Evolutionary conservation across 495 filamentous ascomycete genomes (phyloP).

Genomic region (Annulohypoxylon bovei): DNA sequence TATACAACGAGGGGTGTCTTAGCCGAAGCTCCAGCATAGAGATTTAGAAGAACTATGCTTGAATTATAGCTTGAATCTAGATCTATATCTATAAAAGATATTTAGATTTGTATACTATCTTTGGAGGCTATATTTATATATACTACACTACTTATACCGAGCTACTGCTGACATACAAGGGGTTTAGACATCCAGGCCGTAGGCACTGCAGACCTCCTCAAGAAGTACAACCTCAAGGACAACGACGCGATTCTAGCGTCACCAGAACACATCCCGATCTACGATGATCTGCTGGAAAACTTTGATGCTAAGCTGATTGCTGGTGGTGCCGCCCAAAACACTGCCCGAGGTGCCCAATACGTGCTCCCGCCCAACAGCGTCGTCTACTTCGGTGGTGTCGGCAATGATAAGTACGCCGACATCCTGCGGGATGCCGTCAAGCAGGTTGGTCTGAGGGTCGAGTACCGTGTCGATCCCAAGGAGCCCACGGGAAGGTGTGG

Average conservation of each 20-base stretch:
- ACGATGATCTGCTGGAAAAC: slow-evolving; percentile 89
- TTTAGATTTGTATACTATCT: background rate
- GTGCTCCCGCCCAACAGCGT: slow-evolving; percentile 86
- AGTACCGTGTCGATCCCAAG: slow-evolving; percentile 88
- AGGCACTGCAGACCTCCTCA: slow-evolving; percentile 80
- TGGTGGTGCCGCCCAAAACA: slow-evolving; percentile 97
- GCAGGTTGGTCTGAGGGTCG: slow-evolving; percentile 85
- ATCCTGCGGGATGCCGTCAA: slow-evolving; percentile 80
- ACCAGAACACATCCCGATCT: slow-evolving; percentile 85
- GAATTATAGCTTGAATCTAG: background rate
- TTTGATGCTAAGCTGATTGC: slow-evolving; percentile 92
- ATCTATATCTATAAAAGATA: no score
- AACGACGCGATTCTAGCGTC: slow-evolving; percentile 98
- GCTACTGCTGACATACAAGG: slow-evolving; percentile 20
- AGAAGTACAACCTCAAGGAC: slow-evolving; percentile 91
- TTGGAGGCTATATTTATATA: background rate
- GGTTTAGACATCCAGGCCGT: slow-evolving; percentile 86
- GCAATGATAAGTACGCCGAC: slow-evolving; percentile 89
- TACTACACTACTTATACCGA: background rate
- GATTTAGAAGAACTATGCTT: background rate
- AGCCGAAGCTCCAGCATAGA: background rate
- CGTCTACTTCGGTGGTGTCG: slow-evolving; percentile 92
- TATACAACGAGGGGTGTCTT: slow-evolving; percentile 2
- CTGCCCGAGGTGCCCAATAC: slow-evolving; percentile 96
- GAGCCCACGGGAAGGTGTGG: slow-evolving; percentile 91